These are phyloP conservation scores for Petasospora rhodanensis DNA, from an alignment of 1,139 yeast species.

Conservation along the genomic window DNA sequence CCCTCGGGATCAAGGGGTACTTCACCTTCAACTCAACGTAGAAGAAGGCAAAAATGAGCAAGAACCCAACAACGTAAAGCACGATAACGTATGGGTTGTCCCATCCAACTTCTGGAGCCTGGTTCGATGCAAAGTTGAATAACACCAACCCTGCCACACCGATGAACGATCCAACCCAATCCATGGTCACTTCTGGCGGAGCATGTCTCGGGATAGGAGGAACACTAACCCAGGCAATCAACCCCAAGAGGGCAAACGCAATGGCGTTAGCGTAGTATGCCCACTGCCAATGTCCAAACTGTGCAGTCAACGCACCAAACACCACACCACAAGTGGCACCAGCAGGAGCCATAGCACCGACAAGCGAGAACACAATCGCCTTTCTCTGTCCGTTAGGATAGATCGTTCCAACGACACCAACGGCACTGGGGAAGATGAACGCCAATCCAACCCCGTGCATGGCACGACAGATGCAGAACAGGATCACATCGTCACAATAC, in stretches of 20 bases:
- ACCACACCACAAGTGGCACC: constrained; percentile 50
- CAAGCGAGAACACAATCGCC: constrained; percentile 45
- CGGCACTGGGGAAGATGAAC: constrained; percentile 46
- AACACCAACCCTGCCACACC: constrained; percentile 46
- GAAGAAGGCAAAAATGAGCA: constrained; percentile 30
- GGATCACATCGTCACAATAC: constrained; percentile 3
- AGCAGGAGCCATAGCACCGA: constrained; percentile 52
- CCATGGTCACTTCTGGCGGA: constrained; percentile 30
- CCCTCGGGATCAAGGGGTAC: constrained; percentile 43
- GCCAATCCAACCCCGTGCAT: constrained; percentile 23
- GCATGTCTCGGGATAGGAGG: constrained; percentile 30
- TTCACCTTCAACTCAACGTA: constrained; percentile 28
- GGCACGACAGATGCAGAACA: constrained; percentile 6
- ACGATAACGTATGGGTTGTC: constrained; percentile 22
- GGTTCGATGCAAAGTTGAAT: constrained; percentile 50
- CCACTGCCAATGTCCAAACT: constrained; percentile 49
- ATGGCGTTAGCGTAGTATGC: constrained; percentile 44
- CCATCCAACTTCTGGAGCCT: constrained; percentile 54
- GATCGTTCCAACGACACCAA: constrained; percentile 46
- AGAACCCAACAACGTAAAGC: constrained; percentile 33
- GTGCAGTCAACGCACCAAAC: constrained; percentile 44
- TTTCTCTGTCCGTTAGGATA: constrained; percentile 44
- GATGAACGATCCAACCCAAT: constrained; percentile 40
- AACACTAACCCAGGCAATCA: constrained; percentile 30
- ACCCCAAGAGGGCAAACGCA: constrained; percentile 30